Evolutionary conservation across 2,329 filamentous ascomycete genomes (phyloP), one percentile per base, ranked within the genome.

Genomic region (Phialophora macrospora): DNA sequence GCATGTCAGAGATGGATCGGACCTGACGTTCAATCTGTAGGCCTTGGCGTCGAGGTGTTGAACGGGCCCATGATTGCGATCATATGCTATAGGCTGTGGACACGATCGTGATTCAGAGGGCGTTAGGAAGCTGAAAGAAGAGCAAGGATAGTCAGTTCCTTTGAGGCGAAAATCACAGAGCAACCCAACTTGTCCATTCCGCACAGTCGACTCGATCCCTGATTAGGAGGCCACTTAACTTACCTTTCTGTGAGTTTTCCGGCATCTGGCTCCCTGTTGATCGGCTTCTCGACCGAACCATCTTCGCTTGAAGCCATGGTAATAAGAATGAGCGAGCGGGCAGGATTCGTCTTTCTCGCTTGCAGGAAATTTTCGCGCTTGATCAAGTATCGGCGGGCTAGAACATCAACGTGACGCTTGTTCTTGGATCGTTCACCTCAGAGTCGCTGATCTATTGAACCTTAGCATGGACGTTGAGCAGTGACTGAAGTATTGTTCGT

Each of bases 1-100:
- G 5, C 34, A 38, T 8, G 34, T 11, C 4, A 57, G 32, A 22
- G n/a, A 14, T 8, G 55, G 11, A 20, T 57, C 55, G 32, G 55
- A 44, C 38, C 8, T 57, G 20, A 87, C 72, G 5, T 73, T 74
- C 55, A 88, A 76, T 30, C 70, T 65, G 69, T 83, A 80, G 4
- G 67, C 73, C 17, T 72, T 67, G 2, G 52, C 63, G 32, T 62
- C 22, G 46, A 64, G 63, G 63, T 82, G 76, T 0, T 83, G 84
- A 22, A 85, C 82, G 3, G 81, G 78, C 5, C 82, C 82, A 72
- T 86, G 85, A 63, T 87, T 87, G 41, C 85, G 81, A 71, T 87
- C 83, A 71, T 87, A 87, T 4, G 62, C 56, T 8, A 62, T 7
- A 11, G 28, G 46, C 7, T 58, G 32, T 30, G 55, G n/a, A 26